Base-by-base conservation (phyloP, 2,329 filamentous ascomycete genomes). In the Grosmannia huntii region DNA sequence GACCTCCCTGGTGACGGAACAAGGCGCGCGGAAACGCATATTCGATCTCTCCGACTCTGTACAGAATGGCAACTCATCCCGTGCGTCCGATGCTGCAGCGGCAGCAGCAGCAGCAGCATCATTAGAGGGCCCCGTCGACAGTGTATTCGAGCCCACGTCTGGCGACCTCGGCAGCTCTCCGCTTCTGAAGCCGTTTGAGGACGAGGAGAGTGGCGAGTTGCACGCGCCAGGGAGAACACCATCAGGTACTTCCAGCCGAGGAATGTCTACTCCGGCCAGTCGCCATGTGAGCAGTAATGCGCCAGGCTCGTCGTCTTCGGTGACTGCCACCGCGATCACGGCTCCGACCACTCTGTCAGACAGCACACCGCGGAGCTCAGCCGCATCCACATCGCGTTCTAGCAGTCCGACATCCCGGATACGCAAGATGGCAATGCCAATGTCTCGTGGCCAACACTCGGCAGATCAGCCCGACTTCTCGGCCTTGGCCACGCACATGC, bases 401-500 rank as follows among this genome's bases (percentile, higher is more conserved):
- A 84, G 75, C 63, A 90, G 85, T 62, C 87, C 87, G 74, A 1
- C 56, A 0, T 74, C 76, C 4, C 74, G 75, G 5, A 66, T 66
- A 19, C 64, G 83, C 57, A 83, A 82, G 68, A 79, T 84, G 76
- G 83, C 83, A 4, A 64, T 87, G 28, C 75, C 79, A 21, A 73
- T 76, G 52, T 76, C 76, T 56, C 76, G 80, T 53, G 50, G 55
- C 11, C 55, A 53, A 14, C 75, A 75, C 28, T 73, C 79, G 19
- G 72, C 75, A 12, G 87, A 90, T 60, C 87, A 90, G 67, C 85
- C 87, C 1, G 89, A 94, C 66, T 87, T 92, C 64, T 89, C 87
- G 12, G 89, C 89, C 3, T 73, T 94, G 36, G 89, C 89, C 14
- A 91, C 88, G 14, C 89, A 94, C 68, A 94, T 94, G 88, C 82